Base-by-base conservation (phyloP, 805 yeast species). In the Candida oleophila region DNA sequence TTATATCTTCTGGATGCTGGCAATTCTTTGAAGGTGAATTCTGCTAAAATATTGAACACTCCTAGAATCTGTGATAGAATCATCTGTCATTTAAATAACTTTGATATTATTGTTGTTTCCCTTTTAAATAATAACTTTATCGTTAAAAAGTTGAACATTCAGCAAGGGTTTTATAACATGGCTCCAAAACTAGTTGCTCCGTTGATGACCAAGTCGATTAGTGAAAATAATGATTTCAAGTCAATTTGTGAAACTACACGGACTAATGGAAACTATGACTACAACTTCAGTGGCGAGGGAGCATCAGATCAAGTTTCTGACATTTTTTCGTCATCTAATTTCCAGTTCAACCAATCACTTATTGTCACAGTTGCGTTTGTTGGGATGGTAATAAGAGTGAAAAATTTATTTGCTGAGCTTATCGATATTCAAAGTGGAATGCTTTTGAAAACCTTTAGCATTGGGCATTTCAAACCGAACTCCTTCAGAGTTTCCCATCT, bases 371-470 rank as follows among this genome's bases (percentile, higher is more conserved):
- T 86, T 22, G 81, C 86, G 8, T 86, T 85, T 66, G 85, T 86
- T 33, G 91, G 92, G 18, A 82, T 87, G 86, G 68, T 85, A 42
- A 76, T 87, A 4, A 66, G 85, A 38, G 85, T 87, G 1, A 69
- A 71, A 42, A 77, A 78, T 14, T 60, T 69, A 12, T 65, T 61
- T 32, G 88, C 89, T 1, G 89, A 87, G 52, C 64, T 86, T 51
- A 76, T 87, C 45, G 96, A 89, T 67, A 82, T 85, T 33, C 90
- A 84, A 59, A 82, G 91, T 0, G 96, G 96, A 4, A 81, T 83
- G 0, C 65, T 87, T 34, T 68, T 89, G 44, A 81, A 80, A 51
- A 76, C 72, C 37, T 77, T 88, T 54, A 65, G 73, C 22, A 78
- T 89, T 40, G 87, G 85, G 0, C 77, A 77, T 33, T 83, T 81